Evolutionary conservation across 306 rosid species (phyloP), one percentile per base, ranked within the genome.

Genomic region (Acacia crassicarpa): DNA sequence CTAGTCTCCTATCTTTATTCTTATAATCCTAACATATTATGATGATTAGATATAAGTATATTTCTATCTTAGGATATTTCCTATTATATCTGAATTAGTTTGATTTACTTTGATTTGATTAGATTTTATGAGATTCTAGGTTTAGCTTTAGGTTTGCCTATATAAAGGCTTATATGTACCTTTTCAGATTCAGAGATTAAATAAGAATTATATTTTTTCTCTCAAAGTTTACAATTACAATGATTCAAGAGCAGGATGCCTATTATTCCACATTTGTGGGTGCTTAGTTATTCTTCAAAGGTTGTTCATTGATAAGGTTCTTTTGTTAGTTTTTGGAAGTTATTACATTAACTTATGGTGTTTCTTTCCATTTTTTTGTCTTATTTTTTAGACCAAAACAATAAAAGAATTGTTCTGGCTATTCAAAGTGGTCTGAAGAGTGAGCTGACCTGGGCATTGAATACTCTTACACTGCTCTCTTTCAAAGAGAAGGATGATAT

Each of bases 401-500:
- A 91, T 82, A 96, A 92, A 83, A 93, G 98, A 84, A 89, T 96
- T 77, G 98, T 96, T 75, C 81, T 92, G 80, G 98, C 99, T 44
- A 92, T 95, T 75, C 99, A 95, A 83, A 95, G 99, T 85, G 98
- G 99, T 78, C 82, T 95, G 40, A 95, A 95, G 92, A 95, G 97
- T 85, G 99, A 95, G 91, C 87, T 95, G 76, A 90, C 90, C 25
- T 96, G 99, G 99, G 99, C 99, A 1, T 82, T 96, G 84, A 96
- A 96, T 74, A 90, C 97, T 56, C 97, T 96, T 71, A 92, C 97
- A 4, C 56, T 93, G 15, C 98, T 96, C 65, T 96, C 99, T 51
- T 96, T 96, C 75, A 96, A 92, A 84, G 99, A 95, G 67, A 95
- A 91, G 87, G 99, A 96, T 80, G 99, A 96, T 62, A 83, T 88